These are phyloP conservation scores for Metarhizium rileyi DNA, from an alignment of 2,329 filamentous ascomycete species.

Conservation along the genomic window DNA sequence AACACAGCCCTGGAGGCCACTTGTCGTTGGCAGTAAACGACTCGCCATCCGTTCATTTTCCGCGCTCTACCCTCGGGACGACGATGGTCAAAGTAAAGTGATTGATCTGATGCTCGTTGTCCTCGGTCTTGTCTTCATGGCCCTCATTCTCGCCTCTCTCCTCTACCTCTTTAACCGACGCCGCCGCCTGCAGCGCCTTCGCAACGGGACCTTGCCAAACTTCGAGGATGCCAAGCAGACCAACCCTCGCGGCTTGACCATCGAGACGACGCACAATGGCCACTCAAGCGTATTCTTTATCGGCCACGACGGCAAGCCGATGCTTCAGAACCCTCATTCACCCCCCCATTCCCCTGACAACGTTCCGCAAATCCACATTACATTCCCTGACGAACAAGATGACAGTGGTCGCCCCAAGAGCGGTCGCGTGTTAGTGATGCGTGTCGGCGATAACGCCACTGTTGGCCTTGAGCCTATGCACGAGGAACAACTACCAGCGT, in stretches of 20 bases:
- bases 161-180: slow-evolving; percentile 67
- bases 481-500: slow-evolving; percentile 73
- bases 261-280: slow-evolving; percentile 44
- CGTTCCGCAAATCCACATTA: slow-evolving; percentile 93
- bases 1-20: slow-evolving; percentile 9
- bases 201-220: slow-evolving; percentile 51
- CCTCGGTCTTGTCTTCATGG: slow-evolving; percentile 66
- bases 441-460: slow-evolving; percentile 74
- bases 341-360: slow-evolving; percentile 72
- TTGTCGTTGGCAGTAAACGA: slow-evolving; percentile 5
- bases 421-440: slow-evolving; percentile 83
- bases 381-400: slow-evolving; percentile 93
- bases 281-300: slow-evolving; percentile 67
- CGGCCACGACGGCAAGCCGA: slow-evolving; percentile 64
- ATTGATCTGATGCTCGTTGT: slow-evolving; percentile 72
- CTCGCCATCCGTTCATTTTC: slow-evolving; percentile 6
- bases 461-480: slow-evolving; percentile 84
- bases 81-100: slow-evolving; percentile 47
- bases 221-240: slow-evolving; percentile 54
- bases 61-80: slow-evolving; percentile 10
- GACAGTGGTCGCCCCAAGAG: slow-evolving; percentile 71
- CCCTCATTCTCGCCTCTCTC: slow-evolving; percentile 54
- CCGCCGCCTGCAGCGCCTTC: slow-evolving; percentile 34
- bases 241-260: slow-evolving; percentile 46
- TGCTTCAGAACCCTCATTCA: slow-evolving; percentile 65